A percentile compares a stretch with the other conserved stretches of the same genome.
Evolutionary conservation across 108 stramenopile species (phyloP).

Genomic region (Skeletonema potamos): DNA sequence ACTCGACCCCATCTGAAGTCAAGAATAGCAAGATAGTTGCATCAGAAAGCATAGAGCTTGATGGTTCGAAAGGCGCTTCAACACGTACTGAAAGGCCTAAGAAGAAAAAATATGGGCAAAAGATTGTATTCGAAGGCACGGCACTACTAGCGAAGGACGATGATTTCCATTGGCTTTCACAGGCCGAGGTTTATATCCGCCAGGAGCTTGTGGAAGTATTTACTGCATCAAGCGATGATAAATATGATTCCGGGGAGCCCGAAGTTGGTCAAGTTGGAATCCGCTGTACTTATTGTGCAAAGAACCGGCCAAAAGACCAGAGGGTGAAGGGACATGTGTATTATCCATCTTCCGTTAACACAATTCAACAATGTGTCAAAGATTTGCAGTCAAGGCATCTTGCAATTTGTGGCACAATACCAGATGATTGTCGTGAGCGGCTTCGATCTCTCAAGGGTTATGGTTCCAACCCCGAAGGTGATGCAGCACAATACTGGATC

Average conservation of each 20-base stretch:
- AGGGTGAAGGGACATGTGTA: constrained; percentile 50
- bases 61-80: constrained; percentile 2
- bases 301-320: constrained; percentile 34
- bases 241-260: constrained; percentile 14
- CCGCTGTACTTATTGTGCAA: constrained; percentile 81
- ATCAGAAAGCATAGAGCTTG: background rate
- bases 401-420: constrained; percentile 62
- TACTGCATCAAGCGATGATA: constrained; percentile 56
- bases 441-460: constrained; percentile 67
- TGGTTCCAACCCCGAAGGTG: constrained; percentile 59
- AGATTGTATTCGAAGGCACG: constrained; percentile 48
- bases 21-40: background rate
- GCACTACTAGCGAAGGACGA: constrained; percentile 73
- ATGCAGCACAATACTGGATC: constrained; percentile 84
- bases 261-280: constrained; percentile 83
- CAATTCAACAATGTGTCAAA: constrained; percentile 66
- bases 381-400: constrained; percentile 82
- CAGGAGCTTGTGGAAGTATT: constrained; percentile 80
- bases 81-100: background rate
- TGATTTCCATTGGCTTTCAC: constrained; percentile 80
- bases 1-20: background rate
- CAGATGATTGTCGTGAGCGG: constrained; percentile 61
- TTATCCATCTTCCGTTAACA: constrained; percentile 64
- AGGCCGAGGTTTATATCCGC: constrained; percentile 77
- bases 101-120: background rate